These are phyloP conservation scores for Amaranthus palmeri DNA, from an alignment of 148 eudicot species.

Conservation along the genomic window DNA sequence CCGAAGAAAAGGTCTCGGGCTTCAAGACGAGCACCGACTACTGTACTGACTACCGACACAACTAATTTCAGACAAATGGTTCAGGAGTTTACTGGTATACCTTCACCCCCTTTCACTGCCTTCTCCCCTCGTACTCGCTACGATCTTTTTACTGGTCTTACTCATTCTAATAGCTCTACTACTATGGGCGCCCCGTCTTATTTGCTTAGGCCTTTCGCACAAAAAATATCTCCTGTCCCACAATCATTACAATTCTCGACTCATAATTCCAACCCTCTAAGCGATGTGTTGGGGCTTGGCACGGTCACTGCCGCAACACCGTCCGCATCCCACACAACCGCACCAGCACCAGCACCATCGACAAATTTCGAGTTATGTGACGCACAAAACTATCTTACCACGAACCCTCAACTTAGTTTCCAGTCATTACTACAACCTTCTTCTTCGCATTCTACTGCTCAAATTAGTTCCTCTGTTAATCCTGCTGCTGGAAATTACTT, in stretches of 20 bases:
- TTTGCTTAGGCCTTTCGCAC: constrained; percentile 53
- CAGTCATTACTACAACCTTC: constrained; percentile 30
- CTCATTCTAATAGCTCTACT: not conserved
- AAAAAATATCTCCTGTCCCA: constrained; percentile 32
- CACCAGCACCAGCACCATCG: not conserved
- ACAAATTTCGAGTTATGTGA: not conserved
- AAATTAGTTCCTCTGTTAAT: constrained; percentile 14
- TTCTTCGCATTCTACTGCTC: constrained; percentile 1
- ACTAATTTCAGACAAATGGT: constrained; percentile 82
- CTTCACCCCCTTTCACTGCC: constrained; percentile 56
- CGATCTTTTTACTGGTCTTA: constrained; percentile 35
- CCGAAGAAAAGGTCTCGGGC: constrained; percentile 76
- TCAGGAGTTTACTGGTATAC: constrained; percentile 84
- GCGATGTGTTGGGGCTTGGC: not conserved
- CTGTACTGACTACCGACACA: constrained; percentile 78
- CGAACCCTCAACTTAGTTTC: constrained; percentile 21
- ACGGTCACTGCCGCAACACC: constrained; percentile 2
- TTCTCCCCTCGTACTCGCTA: constrained; percentile 40
- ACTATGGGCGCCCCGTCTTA: constrained; percentile 17
- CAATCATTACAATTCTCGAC: not conserved
- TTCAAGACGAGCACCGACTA: constrained; percentile 74
- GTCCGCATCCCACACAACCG: not conserved
- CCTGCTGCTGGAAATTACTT: constrained; percentile 7
- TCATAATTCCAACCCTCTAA: constrained; percentile 6
- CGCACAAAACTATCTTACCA: not conserved